Percentiles rank a stretch among this genome's conserved stretches.
phyloP scores from a whole-genome alignment of 208 protist species.

The Trypanosoma grayi region DNA sequence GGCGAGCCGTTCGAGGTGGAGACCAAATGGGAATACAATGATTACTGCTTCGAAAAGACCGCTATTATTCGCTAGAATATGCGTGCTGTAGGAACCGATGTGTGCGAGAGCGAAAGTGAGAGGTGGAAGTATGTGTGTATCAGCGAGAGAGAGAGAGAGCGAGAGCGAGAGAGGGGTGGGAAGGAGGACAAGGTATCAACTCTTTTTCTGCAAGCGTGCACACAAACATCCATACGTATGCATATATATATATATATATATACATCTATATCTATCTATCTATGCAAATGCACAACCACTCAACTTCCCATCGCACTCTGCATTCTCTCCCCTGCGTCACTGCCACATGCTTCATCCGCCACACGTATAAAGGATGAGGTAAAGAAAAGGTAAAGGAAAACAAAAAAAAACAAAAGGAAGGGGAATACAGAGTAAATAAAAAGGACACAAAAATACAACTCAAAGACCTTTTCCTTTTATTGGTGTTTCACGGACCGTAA shows the following conservation, averaged over 20 bases:
- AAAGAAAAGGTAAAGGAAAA: neutral
- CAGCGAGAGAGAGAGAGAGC: neutral
- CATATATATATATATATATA: too few species aligned
- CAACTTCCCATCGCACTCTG: too few species aligned
- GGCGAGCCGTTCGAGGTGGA: constrained; percentile 90
- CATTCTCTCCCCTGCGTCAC: too few species aligned
- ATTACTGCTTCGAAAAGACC: constrained; percentile 83
- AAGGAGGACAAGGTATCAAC: too few species aligned
- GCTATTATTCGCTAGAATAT: constrained; percentile 73
- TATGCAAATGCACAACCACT: too few species aligned
- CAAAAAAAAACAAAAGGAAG: neutral
- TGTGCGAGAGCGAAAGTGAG: too few species aligned
- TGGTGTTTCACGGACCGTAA: neutral
- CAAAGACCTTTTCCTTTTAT: neutral
- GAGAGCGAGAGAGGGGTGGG: too few species aligned
- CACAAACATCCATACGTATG: too few species aligned
- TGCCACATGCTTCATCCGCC: too few species aligned
- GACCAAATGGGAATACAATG: constrained; percentile 93
- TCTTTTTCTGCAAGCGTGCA: too few species aligned
- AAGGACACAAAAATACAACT: neutral
- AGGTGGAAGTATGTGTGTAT: neutral
- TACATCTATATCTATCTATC: neutral
- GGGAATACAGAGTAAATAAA: neutral
- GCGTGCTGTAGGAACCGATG: too few species aligned
- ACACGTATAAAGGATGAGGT: neutral